Base-by-base conservation (phyloP, 352 stramenopile genomes). In the Blastocystis sp. region DNA sequence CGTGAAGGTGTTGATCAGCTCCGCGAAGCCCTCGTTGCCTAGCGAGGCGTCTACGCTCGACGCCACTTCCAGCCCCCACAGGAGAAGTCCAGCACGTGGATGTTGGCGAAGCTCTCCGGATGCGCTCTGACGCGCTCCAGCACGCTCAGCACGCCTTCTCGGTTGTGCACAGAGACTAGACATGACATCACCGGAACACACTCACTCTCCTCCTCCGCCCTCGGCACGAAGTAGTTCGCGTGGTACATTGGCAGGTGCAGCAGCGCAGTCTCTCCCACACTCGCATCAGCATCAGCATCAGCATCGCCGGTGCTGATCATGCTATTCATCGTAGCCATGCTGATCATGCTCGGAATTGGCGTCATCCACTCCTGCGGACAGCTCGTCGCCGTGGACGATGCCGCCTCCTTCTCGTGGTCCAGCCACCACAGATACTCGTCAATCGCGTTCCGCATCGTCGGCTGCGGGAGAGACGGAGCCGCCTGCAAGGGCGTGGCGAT, bases 1-100 rank as follows among this genome's bases (percentile, higher is more conserved):
- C 34, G 66, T 84, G 54, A 84, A 84, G 3, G 48, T 24, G 48
- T 68, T 69, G 9, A 84, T 45, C 17, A 84, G 28, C 42, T 43
- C n/a, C 2, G 43, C 69, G 60, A 84, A 84, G 3, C 74, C 74
- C 2, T 84, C 74, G 45, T 84, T 84, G 17, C 54, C 52, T 21
- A 84, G 65, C 7, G 52, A 24, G 14, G n/a, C 38, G 48, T 69
- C 74, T 84, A 84, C 6, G n/a, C 9, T 84, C 40, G 52, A 4
- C 19, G 9, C 1, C n/a, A 2, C 21, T n/a, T 0, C 7, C 4
- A 84, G 17, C 45, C 3, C 10, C 14, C 3, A 84, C 74, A 84
- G 52, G 74, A 84, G 3, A 84, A 28, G 66, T 84, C 74, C 3
- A 84, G n/a, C 10, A 24, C 45, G 1, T 11, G 28, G 19, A 84